Percentiles rank a stretch among this genome's conserved stretches.
These are phyloP conservation scores for Xerocomus nothofagi DNA, from an alignment of 1,284 basidiomycete genomes.

Conservation along the genomic window DNA sequence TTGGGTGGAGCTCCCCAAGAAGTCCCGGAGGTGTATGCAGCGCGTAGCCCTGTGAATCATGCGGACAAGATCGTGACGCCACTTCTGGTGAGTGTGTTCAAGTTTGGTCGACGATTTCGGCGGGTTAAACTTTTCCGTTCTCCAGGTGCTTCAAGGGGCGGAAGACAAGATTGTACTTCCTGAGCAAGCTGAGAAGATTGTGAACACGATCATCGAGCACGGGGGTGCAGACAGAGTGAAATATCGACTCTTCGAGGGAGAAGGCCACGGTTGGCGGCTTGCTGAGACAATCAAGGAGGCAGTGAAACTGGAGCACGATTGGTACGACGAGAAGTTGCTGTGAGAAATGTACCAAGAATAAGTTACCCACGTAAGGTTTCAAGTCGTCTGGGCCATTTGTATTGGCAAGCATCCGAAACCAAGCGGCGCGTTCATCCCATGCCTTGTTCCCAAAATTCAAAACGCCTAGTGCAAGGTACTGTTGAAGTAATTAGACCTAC, in stretches of 20 bases:
- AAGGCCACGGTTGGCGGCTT: constrained; percentile 49
- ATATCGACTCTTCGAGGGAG: constrained; percentile 49
- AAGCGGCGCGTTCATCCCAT: constrained; percentile 9
- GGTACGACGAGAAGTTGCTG: constrained; percentile 27
- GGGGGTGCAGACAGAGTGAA: constrained; percentile 43
- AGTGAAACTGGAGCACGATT: constrained; percentile 42
- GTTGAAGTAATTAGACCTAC: no score
- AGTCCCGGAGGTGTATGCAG: constrained; percentile 31
- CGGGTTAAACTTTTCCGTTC: neutral
- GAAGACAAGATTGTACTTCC: no score
- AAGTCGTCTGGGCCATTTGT: no score
- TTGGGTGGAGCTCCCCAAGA: constrained; percentile 49
- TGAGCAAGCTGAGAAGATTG: no score
- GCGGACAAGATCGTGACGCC: constrained; percentile 24
- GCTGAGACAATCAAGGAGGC: constrained; percentile 46
- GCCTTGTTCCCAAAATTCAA: neutral
- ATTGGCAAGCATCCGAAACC: neutral
- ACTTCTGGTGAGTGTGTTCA: no score
- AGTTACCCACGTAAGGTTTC: no score
- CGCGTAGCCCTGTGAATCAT: constrained; percentile 31
- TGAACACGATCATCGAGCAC: constrained; percentile 40
- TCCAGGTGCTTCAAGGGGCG: constrained; percentile 52
- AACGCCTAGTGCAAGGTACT: no score
- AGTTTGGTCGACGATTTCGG: no score
- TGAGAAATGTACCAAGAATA: constrained; percentile 1